phyloP scores from a whole-genome alignment of 2,329 filamentous ascomycete species.

The Claviceps maximensis region DNA sequence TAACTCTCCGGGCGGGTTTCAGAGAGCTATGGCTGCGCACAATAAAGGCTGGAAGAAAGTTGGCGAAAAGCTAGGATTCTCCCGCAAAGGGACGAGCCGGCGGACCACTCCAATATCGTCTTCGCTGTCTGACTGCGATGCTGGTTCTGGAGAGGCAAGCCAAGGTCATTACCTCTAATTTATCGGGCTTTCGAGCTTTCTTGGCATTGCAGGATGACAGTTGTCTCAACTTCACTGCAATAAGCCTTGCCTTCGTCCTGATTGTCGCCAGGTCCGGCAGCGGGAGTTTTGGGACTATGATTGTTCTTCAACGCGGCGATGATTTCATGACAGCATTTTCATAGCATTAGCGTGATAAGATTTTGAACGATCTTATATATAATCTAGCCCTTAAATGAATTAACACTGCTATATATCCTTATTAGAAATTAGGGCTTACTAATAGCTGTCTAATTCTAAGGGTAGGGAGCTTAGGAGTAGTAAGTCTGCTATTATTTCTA shows the following conservation, averaged over 20 bases:
- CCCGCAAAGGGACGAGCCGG: slow-evolving; percentile 35
- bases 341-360: background rate
- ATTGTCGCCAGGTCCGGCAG: background rate
- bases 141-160: slow-evolving; percentile 21
- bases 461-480: no score
- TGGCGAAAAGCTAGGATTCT: slow-evolving; percentile 46
- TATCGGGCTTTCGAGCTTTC: background rate
- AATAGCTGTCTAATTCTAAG: no score
- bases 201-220: background rate
- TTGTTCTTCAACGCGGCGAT: background rate
- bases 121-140: slow-evolving; percentile 21
- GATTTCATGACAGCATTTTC: background rate
- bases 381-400: no score
- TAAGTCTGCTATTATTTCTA: no score
- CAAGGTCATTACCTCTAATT: slow-evolving; percentile 36
- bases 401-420: no score
- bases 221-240: background rate
- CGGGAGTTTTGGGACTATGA: background rate
- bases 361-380: no score
- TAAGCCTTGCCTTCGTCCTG: background rate
- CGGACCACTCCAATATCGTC: slow-evolving; percentile 32
- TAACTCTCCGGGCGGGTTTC: slow-evolving; percentile 38
- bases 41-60: slow-evolving; percentile 53
- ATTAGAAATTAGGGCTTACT: no score
- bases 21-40: slow-evolving; percentile 40